Evolutionary conservation across 306 rosid species (phyloP).

Genomic region (Rosa persica): DNA sequence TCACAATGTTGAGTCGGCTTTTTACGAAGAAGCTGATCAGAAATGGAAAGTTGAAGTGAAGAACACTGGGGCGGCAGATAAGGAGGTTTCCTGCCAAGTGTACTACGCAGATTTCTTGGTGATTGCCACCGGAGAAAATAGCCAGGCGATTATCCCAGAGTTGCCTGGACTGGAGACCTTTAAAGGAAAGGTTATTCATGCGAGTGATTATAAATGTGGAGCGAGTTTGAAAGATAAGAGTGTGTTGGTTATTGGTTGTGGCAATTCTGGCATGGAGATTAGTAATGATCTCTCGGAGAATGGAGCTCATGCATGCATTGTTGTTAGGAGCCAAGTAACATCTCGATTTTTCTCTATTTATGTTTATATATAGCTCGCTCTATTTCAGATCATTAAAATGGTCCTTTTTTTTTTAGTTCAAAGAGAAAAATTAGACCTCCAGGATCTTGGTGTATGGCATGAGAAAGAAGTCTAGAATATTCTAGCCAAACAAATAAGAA

Average conservation of each 20-base stretch:
- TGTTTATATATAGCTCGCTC: not conserved
- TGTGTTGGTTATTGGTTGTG: constrained; percentile 63
- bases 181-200: constrained; percentile 43
- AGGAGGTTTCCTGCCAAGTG: not conserved
- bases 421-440: not conserved
- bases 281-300: constrained; percentile 45
- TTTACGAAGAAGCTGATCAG: not conserved
- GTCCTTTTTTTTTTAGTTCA: not conserved
- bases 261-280: constrained; percentile 74
- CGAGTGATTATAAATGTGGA: constrained; percentile 45
- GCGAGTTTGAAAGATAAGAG: constrained; percentile 26
- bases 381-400: not conserved
- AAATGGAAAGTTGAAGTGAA: constrained; percentile 38
- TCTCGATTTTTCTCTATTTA: not conserved
- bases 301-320: constrained; percentile 48
- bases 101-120: constrained; percentile 27
- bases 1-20: constrained; percentile 29
- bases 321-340: constrained; percentile 58
- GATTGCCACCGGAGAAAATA: constrained; percentile 44
- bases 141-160: constrained; percentile 27
- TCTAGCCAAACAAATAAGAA: not conserved
- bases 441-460: not conserved
- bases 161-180: constrained; percentile 37
- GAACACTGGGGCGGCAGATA: not conserved
- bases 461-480: not conserved